A percentile compares a stretch with the other conserved stretches of the same genome.
phyloP scores from a whole-genome alignment of 1,139 yeast species.

The Lodderomyces elongisporus region DNA sequence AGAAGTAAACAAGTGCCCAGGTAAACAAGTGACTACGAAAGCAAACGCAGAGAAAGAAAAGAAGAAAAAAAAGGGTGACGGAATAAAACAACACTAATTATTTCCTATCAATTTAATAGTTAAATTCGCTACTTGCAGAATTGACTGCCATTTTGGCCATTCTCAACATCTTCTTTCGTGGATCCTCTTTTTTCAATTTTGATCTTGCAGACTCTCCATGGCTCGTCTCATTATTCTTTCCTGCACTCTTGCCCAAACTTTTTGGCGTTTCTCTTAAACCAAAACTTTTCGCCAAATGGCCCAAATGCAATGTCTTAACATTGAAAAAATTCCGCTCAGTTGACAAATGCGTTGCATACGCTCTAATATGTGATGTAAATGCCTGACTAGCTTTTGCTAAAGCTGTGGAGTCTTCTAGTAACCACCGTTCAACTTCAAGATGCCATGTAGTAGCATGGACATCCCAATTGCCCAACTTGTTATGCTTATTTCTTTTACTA shows the following conservation, averaged over 20 bases:
- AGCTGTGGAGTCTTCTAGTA: conserved; percentile 59
- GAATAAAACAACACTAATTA: too few relatives aligned
- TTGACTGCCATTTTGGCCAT: conserved; percentile 70
- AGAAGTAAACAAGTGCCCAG: too few relatives aligned
- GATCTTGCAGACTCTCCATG: conserved; percentile 4
- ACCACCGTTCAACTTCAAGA: conserved; percentile 81
- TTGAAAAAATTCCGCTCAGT: conserved; percentile 76
- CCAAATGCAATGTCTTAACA: conserved; percentile 77
- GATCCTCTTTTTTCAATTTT: conserved; percentile 51
- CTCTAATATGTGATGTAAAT: conserved; percentile 84
- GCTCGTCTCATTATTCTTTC: conserved; percentile 7
- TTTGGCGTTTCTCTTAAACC: conserved; percentile 94
- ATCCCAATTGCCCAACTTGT: conserved; percentile 65
- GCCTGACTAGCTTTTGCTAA: conserved; percentile 68
- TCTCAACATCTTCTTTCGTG: conserved; percentile 67
- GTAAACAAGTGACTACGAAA: too few relatives aligned
- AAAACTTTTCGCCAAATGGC: conserved; percentile 92
- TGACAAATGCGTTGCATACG: conserved; percentile 92
- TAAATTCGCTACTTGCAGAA: conserved; percentile 67
- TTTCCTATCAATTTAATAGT: conserved; percentile 34
- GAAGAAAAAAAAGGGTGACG: too few relatives aligned
- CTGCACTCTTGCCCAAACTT: conserved; percentile 46
- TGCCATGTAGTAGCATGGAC: conserved; percentile 97
- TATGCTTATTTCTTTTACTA: conserved; percentile 18
- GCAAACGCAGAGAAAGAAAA: too few relatives aligned